These are phyloP conservation scores for Exophiala viscosa DNA, from an alignment of 2,329 filamentous ascomycete genomes.

Conservation along the genomic window DNA sequence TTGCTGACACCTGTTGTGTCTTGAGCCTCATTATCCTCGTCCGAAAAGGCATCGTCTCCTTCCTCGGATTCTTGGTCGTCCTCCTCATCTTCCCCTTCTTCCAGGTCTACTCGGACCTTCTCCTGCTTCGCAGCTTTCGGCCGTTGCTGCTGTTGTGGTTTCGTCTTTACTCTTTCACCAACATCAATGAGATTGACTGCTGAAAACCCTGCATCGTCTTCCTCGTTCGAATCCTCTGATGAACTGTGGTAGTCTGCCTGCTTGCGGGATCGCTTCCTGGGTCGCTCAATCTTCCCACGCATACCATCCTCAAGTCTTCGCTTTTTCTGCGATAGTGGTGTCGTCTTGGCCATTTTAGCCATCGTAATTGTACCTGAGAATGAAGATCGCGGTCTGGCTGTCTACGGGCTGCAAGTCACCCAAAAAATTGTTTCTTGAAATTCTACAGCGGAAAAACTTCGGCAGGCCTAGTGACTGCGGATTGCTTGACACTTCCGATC, in stretches of 20 bases:
- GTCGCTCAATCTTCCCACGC: conserved; percentile 49
- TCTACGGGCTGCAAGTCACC: neutral
- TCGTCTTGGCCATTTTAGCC: conserved; percentile 32
- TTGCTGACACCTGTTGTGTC: conserved; percentile 38
- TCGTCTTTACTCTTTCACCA: conserved; percentile 34
- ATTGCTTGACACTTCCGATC: conserved; percentile 1
- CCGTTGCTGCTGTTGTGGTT: conserved; percentile 29
- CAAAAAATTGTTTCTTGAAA: conserved; percentile 10
- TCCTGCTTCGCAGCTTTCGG: conserved; percentile 27
- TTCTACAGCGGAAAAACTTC: conserved; percentile 19
- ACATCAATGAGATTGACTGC: conserved; percentile 50
- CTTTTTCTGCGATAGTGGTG: conserved; percentile 45
- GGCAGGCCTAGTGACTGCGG: neutral
- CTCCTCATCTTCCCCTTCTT: conserved; percentile 23
- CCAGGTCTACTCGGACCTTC: conserved; percentile 29
- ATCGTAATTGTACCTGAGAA: no score
- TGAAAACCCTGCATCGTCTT: conserved; percentile 42
- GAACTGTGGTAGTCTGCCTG: conserved; percentile 63
- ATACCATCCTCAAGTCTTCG: conserved; percentile 59
- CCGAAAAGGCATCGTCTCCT: conserved; percentile 36
- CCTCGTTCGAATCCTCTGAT: conserved; percentile 52
- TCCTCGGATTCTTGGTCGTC: conserved; percentile 38
- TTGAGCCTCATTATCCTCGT: conserved; percentile 37
- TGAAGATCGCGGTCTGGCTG: no score
- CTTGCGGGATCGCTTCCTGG: conserved; percentile 59